These are phyloP conservation scores for Moesziomyces sp. DNA, from an alignment of 1,284 basidiomycete species.

Conservation along the genomic window DNA sequence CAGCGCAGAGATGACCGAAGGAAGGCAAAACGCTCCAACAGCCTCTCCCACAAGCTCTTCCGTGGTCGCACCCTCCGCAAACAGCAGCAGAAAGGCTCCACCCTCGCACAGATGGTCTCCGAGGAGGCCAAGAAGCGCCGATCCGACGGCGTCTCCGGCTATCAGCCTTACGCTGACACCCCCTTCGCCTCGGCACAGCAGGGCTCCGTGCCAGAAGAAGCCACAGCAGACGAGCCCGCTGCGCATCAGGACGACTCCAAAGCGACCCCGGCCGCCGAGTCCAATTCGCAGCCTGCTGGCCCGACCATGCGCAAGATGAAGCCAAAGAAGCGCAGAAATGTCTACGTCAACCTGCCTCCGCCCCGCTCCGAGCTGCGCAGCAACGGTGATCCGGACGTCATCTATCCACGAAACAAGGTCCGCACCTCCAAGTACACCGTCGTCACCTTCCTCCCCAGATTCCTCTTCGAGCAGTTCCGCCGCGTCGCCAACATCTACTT, in stretches of 20 bases:
- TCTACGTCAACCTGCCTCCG: conserved; percentile 62
- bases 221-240: conserved; percentile 33
- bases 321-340: conserved; percentile 57
- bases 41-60: conserved; percentile 52
- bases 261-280: neutral
- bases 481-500: conserved; percentile 95
- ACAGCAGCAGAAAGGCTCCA: conserved; percentile 35
- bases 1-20: conserved; percentile 51
- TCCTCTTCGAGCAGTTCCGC: conserved; percentile 65
- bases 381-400: conserved; percentile 79
- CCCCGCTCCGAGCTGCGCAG: conserved; percentile 76
- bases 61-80: conserved; percentile 49
- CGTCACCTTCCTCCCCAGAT: conserved; percentile 82
- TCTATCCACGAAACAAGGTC: conserved; percentile 92
- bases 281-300: conserved; percentile 20
- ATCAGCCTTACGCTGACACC: conserved; percentile 38
- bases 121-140: conserved; percentile 40
- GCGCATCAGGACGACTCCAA: conserved; percentile 13
- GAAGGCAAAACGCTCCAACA: conserved; percentile 43
- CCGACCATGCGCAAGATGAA: conserved; percentile 52
- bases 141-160: conserved; percentile 34
- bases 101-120: conserved; percentile 28
- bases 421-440: conserved; percentile 92
- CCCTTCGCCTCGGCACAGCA: conserved; percentile 60
- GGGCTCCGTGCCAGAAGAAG: conserved; percentile 29